Base-by-base conservation (phyloP, 2,329 filamentous ascomycete genomes). In the Aspergillus aculeatus region DNA sequence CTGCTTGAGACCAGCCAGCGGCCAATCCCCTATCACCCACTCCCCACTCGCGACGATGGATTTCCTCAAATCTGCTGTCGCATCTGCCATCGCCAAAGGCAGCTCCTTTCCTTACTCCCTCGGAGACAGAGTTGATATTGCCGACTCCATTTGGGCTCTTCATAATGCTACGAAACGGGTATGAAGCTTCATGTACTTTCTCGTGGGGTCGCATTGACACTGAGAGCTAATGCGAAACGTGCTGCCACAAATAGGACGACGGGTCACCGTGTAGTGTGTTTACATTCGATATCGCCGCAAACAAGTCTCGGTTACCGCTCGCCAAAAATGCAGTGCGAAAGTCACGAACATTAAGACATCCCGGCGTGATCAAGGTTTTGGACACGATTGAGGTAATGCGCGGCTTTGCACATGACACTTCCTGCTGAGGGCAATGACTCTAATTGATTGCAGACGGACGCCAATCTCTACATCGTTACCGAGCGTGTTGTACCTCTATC, bases 41-140 rank as follows among this genome's bases (percentile, higher is more conserved):
- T 56, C 41, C 41, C 47, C 50, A n/a, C 16, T 47, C 50, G 24
- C 57, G 38, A 61, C 67, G 67, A 99, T 99, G 95, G 93, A 99
- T 76, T 98, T 98, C 73, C 85, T 99, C 73, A 98, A 98, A 80
- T 98, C 93, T 62, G 95, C 95, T 55, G 92, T 98, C 73, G 94
- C 93, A 50, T 98, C 95, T 62, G 94, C 93, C 68, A 98, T 99
- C 71, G 91, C 95, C 50, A 95, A 96, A 76, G 93, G 94, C 2
- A 92, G 93, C 56, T 89, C 93, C 5, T 96, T 97, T 73, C 92
- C 92, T 4, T 98, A 96, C 75, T 89, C 85, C 51, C 95, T 98
- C 73, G 94, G 93, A 69, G 95, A 99, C 77, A 87, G 89, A 74
- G 90, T 98, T 61, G 94, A 98, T 74, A 83, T 95, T 56, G 91